These are phyloP conservation scores for Neofusicoccum umdonicola DNA, from an alignment of 2,329 filamentous ascomycete species.

Conservation along the genomic window DNA sequence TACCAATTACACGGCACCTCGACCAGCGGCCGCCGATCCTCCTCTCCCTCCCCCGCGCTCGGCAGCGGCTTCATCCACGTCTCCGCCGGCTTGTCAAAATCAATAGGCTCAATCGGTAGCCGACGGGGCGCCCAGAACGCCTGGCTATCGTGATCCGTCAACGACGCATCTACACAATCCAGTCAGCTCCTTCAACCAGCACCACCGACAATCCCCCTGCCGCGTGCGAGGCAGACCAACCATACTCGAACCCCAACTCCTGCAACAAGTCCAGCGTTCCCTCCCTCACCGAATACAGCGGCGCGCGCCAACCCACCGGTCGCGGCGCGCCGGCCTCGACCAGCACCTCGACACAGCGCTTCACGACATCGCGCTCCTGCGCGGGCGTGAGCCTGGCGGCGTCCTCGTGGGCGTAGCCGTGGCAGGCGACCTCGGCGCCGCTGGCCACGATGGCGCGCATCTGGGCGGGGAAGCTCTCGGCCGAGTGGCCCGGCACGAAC, in stretches of 20 bases:
- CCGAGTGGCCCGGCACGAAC: slow-evolving; percentile 60
- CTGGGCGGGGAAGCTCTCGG: slow-evolving; percentile 56
- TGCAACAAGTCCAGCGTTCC: slow-evolving; percentile 50
- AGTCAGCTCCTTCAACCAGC: too few relatives aligned
- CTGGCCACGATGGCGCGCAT: slow-evolving; percentile 51
- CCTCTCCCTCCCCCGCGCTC: slow-evolving; percentile 15
- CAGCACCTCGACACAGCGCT: slow-evolving; percentile 48
- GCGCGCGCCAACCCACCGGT: slow-evolving; percentile 52
- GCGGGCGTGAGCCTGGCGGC: slow-evolving; percentile 45
- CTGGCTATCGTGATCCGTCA: slow-evolving; percentile 51
- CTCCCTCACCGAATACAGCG: slow-evolving; percentile 51
- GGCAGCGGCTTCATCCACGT: slow-evolving; percentile 47
- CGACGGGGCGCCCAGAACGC: slow-evolving; percentile 49
- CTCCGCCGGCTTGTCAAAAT: slow-evolving; percentile 36
- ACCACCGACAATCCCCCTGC: too few relatives aligned
- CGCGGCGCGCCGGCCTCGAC: slow-evolving; percentile 44
- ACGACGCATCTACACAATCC: slow-evolving; percentile 41
- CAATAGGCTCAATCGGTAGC: slow-evolving; percentile 40
- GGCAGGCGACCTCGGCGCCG: slow-evolving; percentile 54
- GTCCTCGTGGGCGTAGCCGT: slow-evolving; percentile 51
- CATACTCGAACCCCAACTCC: slow-evolving; percentile 49
- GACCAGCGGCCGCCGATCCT: slow-evolving; percentile 36
- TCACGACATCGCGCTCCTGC: slow-evolving; percentile 52
- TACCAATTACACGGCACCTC: slow-evolving; percentile 54
- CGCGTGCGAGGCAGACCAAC: background rate